Percentiles rank a stretch among this genome's conserved stretches.
phyloP scores from a whole-genome alignment of 805 yeast species.

The Metschnikowia peoriensis region DNA sequence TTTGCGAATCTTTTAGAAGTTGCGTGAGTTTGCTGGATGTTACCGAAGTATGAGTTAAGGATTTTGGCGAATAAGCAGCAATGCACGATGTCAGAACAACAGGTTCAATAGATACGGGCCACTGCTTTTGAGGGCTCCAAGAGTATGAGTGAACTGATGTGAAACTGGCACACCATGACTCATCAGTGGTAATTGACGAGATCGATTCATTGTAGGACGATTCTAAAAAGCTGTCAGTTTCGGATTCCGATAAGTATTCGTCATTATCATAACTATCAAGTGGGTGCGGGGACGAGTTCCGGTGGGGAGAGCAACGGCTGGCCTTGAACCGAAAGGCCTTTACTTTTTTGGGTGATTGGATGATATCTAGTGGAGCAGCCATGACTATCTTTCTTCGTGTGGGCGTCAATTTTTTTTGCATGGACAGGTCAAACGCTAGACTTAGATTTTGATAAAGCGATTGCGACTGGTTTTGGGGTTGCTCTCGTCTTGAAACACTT shows the following conservation, averaged over 20 bases:
- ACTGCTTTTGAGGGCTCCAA: neutral
- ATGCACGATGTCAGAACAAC: slow-evolving; percentile 1
- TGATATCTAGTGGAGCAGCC: slow-evolving; percentile 2
- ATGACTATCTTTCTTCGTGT: neutral
- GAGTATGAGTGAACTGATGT: neutral
- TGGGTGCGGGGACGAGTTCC: slow-evolving; percentile 4
- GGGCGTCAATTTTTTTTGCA: neutral
- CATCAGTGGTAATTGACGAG: slow-evolving; percentile 6
- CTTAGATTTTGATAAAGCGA: neutral
- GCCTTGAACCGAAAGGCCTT: neutral
- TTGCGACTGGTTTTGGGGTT: neutral
- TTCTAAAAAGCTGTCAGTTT: slow-evolving; percentile 12
- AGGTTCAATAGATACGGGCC: slow-evolving; percentile 2
- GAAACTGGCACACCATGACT: slow-evolving; percentile 2
- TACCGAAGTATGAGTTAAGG: neutral
- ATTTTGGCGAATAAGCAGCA: neutral
- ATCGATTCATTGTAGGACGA: slow-evolving; percentile 13
- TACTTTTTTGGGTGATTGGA: neutral
- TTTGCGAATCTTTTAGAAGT: neutral
- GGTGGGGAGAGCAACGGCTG: neutral
- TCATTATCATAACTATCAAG: slow-evolving; percentile 2
- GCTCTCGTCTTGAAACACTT: neutral
- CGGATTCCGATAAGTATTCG: slow-evolving; percentile 10
- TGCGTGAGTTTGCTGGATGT: slow-evolving; percentile 5
- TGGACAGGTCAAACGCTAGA: neutral